These are phyloP conservation scores for Xylariaceae sp. DNA, from an alignment of 2,329 filamentous ascomycete genomes.

Conservation along the genomic window DNA sequence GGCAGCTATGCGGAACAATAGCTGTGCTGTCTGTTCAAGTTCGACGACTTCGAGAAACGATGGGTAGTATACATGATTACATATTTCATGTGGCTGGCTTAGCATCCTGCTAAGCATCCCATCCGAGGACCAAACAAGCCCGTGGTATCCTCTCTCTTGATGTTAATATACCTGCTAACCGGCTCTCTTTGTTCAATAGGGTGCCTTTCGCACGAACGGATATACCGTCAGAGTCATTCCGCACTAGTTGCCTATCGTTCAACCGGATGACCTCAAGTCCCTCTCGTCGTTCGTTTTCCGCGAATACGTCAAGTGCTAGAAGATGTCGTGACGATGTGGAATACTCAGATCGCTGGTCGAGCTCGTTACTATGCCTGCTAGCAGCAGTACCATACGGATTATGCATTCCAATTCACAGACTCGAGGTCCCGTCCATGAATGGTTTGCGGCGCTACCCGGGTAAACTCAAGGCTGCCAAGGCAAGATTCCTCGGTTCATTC, in stretches of 20 bases:
- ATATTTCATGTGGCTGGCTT: neutral
- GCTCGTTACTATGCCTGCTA: constrained; percentile 17
- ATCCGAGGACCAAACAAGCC: constrained; percentile 19
- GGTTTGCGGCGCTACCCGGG: constrained; percentile 10
- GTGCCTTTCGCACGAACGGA: constrained; percentile 12
- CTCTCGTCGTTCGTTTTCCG: constrained; percentile 25
- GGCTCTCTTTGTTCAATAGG: constrained; percentile 2
- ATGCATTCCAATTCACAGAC: constrained; percentile 20
- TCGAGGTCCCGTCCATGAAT: constrained; percentile 20
- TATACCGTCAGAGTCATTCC: constrained; percentile 21
- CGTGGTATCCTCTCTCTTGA: constrained; percentile 21
- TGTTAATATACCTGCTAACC: constrained; percentile 12
- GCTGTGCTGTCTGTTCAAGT: constrained; percentile 25
- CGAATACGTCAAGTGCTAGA: constrained; percentile 22
- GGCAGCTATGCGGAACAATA: constrained; percentile 22
- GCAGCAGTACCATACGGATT: constrained; percentile 20
- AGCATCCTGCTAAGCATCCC: constrained; percentile 12
- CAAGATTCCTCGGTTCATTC: constrained; percentile 8
- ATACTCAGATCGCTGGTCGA: constrained; percentile 17
- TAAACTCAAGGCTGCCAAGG: constrained; percentile 13
- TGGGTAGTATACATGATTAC: constrained; percentile 26
- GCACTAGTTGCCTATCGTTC: constrained; percentile 19
- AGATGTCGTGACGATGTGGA: constrained; percentile 14
- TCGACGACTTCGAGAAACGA: constrained; percentile 15
- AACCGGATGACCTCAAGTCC: constrained; percentile 12